Conservation (phyloP, 768 basidiomycete species). For the Hemileccinum rubropunctum region DNA sequence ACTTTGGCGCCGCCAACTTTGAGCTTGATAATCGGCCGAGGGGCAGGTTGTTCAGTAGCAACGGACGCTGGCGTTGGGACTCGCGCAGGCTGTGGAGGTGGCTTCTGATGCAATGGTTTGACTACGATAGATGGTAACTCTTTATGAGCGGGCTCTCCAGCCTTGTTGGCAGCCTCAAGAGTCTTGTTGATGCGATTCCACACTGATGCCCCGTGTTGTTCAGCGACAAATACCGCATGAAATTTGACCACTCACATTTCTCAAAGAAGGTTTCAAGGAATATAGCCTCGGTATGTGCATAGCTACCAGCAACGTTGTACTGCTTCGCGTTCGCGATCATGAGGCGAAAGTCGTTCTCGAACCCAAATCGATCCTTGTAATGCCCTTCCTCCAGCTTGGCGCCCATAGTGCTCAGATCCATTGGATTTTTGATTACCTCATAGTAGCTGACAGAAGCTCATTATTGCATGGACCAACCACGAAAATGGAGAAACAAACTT, state of each 20-base stretch:
- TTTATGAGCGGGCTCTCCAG: constrained; percentile 26
- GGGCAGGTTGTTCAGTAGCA: constrained; percentile 32
- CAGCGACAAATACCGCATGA: constrained; percentile 1
- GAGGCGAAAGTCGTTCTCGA: constrained; percentile 82
- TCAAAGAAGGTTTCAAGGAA: constrained; percentile 80
- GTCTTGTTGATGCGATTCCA: constrained; percentile 89
- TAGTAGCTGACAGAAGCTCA: constrained; percentile 65
- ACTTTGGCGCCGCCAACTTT: constrained; percentile 50
- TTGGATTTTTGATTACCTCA: constrained; percentile 85
- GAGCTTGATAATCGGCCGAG: constrained; percentile 64
- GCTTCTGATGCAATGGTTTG: constrained; percentile 20
- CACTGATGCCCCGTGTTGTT: constrained; percentile 45
- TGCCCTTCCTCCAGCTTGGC: constrained; percentile 84
- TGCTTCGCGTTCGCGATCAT: constrained; percentile 85
- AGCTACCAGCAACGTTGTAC: constrained; percentile 75
- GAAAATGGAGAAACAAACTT: constrained; percentile 46
- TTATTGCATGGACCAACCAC: constrained; percentile 1
- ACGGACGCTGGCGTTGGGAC: constrained; percentile 5
- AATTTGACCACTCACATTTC: constrained; percentile 56
- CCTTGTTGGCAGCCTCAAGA: constrained; percentile 61
- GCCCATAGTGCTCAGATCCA: constrained; percentile 89
- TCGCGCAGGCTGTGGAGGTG: constrained; percentile 10
- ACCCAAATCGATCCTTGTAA: constrained; percentile 81
- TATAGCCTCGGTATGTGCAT: constrained; percentile 72
- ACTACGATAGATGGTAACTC: constrained; percentile 26